Percentiles rank a stretch among this genome's conserved stretches.
phyloP scores from a whole-genome alignment of 352 stramenopile species.

The Pythium dissimile region DNA sequence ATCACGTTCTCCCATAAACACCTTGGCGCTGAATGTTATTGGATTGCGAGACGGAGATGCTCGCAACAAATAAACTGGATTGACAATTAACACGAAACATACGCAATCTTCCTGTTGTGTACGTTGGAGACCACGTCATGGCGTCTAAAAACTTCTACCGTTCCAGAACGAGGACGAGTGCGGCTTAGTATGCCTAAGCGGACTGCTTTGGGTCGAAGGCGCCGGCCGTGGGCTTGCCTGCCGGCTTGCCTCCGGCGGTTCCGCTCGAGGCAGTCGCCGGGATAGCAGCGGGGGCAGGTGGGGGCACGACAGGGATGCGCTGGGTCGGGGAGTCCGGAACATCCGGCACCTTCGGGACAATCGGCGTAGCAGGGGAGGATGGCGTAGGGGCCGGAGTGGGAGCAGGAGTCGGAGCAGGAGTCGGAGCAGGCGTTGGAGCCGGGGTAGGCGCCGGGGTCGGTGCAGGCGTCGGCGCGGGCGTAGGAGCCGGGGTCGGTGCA shows the following conservation, averaged over 20 bases:
- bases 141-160: slow-evolving; percentile 11
- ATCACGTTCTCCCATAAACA: neutral
- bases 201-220: slow-evolving; percentile 2
- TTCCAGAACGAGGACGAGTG: neutral
- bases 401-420: neutral
- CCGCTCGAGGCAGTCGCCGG: slow-evolving; percentile 1
- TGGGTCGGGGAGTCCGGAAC: neutral
- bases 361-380: too few species aligned
- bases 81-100: neutral
- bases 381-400: neutral
- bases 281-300: neutral
- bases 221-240: neutral
- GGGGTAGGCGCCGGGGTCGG: neutral
- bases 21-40: too few species aligned
- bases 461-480: neutral
- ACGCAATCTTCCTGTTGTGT: neutral
- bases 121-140: neutral
- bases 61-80: neutral
- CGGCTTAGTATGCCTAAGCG: neutral
- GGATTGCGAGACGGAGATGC: neutral
- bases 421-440: neutral
- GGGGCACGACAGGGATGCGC: neutral
- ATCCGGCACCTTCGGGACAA: neutral
- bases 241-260: neutral
- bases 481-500: neutral